Evolutionary conservation across 2,329 filamentous ascomycete genomes (phyloP), one percentile per base, ranked within the genome.

Genomic region (Colletotrichum cordylinicola): DNA sequence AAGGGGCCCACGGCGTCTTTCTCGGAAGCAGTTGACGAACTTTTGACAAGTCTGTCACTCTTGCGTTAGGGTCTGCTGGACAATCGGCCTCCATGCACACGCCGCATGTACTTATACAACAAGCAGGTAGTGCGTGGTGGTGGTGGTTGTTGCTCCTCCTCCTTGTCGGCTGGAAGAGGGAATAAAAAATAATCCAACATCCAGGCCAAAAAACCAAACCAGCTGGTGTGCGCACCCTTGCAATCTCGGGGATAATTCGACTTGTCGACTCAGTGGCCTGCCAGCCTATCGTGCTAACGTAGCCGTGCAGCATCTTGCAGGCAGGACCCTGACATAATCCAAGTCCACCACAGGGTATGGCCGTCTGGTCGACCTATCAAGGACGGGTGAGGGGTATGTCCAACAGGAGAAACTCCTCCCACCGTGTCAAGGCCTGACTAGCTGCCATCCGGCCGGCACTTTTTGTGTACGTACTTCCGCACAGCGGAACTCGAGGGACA

Each of bases 221-320:
- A 66, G 62, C 62, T 48, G 31, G 65, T 18, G 31, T 29, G 55
- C 64, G 37, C 21, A 73, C 18, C 73, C 73, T 73, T 75, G 73
- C 18, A 73, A 68, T 75, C 64, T 75, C 73, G 73, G 73, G 65
- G 64, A 75, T 73, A 75, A 73, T 73, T 75, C 73, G 73, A 75
- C 27, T 75, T 75, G 73, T 73, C 70, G 73, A 75, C 43, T 75
- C 70, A 75, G 62, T 64, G 61, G 68, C 55, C 56, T 56, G 64
- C 24, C 64, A 37, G 33, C 70, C 55, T 68, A 33, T 65, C 52
- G 39, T 64, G 27, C 64, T 58, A 64, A 43, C 27, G 48, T 21
- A 15, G 21, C 64, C 64, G 35, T 75, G 73, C 62, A 55, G 64
- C 43, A 75, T 75, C 64, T 68, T 29, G 73, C 73, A 75, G 73